Base-by-base conservation (phyloP, 2,329 filamentous ascomycete genomes). In the Colletotrichum caudatum region DNA sequence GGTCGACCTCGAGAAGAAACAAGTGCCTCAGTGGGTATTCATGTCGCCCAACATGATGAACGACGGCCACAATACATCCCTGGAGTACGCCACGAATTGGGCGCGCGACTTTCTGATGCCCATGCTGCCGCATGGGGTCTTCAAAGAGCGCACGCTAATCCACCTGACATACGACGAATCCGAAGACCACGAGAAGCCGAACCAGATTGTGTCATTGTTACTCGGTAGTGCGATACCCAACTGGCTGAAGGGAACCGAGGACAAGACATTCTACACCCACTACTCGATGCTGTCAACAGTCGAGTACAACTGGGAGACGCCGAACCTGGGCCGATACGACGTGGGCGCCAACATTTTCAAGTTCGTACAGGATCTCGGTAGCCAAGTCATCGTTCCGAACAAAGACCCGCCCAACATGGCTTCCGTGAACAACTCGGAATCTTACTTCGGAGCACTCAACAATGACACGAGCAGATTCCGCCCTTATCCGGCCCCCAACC, bases 21-120 rank as follows among this genome's bases (percentile, higher is more conserved):
- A 81, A 11, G 83, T 93, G 14, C 91, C 91, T 3, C 91, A 93
- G 78, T 92, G 90, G 81, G 85, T 87, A 50, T 89, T 90, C 78
- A 86, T 91, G 79, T 87, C 87, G 0, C 90, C 89, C 0, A 87
- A 91, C 78, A 90, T 91, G 88, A 85, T 89, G 58, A 88, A 89
- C 73, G 89, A 92, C 76, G 92, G 90, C 18, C 91, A 93, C 75
- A 81, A 90, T 75, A 85, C 85, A 3, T 84, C 83, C 4, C 82
- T 90, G 12, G 83, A 83, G n/a, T 83, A 81, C 58, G 85, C 87
- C 3, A 84, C 86, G 1, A 78, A 81, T 3, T 90, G 88, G 88
- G 83, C 83, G 26, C 82, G 83, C 58, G 79, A 79, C 63, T 89
- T 90, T 77, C 79, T 90, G 35, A 81, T 84, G 69, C 87, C 88